Evolutionary conservation across 2,329 filamentous ascomycete species (phyloP).

Genomic region (Raffaelea arxii): DNA sequence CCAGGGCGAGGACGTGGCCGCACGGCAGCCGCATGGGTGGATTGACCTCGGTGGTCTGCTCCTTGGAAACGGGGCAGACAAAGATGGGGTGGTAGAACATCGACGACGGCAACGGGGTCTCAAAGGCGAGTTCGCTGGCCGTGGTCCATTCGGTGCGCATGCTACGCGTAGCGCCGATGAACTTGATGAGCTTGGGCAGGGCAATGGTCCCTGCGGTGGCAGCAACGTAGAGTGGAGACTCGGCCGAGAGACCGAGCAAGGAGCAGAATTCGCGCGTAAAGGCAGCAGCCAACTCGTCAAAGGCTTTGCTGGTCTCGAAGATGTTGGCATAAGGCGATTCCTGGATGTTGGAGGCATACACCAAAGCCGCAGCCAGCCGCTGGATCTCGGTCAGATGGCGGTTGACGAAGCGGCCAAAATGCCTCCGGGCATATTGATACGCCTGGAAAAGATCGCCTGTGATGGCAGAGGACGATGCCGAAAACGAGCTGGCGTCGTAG

Average conservation of each 20-base stretch:
- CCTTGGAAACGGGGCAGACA: slow-evolving; percentile 93
- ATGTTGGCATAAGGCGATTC: slow-evolving; percentile 70
- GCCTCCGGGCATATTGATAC: slow-evolving; percentile 62
- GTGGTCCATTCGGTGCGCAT: slow-evolving; percentile 94
- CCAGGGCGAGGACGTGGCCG: slow-evolving; percentile 84
- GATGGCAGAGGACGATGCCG: no score
- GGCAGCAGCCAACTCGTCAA: slow-evolving; percentile 73
- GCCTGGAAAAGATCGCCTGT: slow-evolving; percentile 32
- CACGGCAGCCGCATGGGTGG: slow-evolving; percentile 96
- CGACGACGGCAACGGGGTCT: slow-evolving; percentile 48
- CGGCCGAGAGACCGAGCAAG: slow-evolving; percentile 76
- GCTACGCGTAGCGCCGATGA: slow-evolving; percentile 76
- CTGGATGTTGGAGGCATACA: slow-evolving; percentile 64
- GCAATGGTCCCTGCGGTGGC: slow-evolving; percentile 89
- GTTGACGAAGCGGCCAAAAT: slow-evolving; percentile 65
- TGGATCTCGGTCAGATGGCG: slow-evolving; percentile 73
- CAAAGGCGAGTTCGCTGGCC: slow-evolving; percentile 77
- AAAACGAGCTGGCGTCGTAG: slow-evolving; percentile 26
- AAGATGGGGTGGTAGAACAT: slow-evolving; percentile 91
- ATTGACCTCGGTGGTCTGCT: slow-evolving; percentile 86
- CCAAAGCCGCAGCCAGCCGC: slow-evolving; percentile 70
- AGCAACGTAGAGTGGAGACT: slow-evolving; percentile 87
- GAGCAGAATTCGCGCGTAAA: slow-evolving; percentile 95
- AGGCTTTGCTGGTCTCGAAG: slow-evolving; percentile 58
- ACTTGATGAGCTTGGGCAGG: slow-evolving; percentile 78